phyloP scores from a whole-genome alignment of 2,329 filamentous ascomycete species.

The Aotearoamyces nothofagi region DNA sequence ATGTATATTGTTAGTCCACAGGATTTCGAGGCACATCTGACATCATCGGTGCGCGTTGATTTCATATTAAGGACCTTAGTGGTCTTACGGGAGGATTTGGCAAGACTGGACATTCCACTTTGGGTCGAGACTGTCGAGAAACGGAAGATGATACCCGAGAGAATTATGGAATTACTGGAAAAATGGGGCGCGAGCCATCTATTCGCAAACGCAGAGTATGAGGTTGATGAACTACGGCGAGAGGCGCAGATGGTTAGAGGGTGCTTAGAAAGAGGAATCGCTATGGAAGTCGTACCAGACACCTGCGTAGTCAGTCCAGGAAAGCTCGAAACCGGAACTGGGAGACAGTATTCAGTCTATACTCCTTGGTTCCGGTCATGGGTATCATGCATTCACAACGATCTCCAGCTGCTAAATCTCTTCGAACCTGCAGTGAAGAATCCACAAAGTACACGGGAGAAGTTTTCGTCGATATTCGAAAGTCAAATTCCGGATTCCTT shows the following conservation, averaged over 20 bases:
- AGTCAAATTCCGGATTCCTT: constrained; percentile 45
- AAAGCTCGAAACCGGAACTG: constrained; percentile 45
- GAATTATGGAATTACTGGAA: constrained; percentile 49
- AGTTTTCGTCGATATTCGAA: constrained; percentile 42
- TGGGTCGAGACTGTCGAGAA: constrained; percentile 57
- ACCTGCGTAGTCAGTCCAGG: constrained; percentile 72
- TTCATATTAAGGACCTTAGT: constrained; percentile 62
- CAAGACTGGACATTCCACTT: constrained; percentile 59
- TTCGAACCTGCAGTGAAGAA: constrained; percentile 44
- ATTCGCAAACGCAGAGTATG: constrained; percentile 78
- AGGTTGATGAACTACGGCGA: constrained; percentile 74
- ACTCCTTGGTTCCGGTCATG: constrained; percentile 69
- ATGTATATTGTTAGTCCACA: constrained; percentile 72
- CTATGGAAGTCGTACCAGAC: constrained; percentile 62
- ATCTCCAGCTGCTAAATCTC: constrained; percentile 50
- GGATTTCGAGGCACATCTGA: constrained; percentile 71
- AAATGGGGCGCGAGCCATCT: constrained; percentile 63
- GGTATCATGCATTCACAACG: constrained; percentile 55
- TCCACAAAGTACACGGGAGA: constrained; percentile 24
- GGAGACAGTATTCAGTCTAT: constrained; percentile 75
- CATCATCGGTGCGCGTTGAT: constrained; percentile 59
- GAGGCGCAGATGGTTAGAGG: constrained; percentile 51
- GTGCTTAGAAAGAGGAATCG: constrained; percentile 46
- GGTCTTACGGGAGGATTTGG: constrained; percentile 50
- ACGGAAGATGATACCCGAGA: constrained; percentile 42